A percentile compares a stretch with the other conserved stretches of the same genome.
Conservation (phyloP, 176 grass and related monocot genomes). For the Musa schizocarpa region DNA sequence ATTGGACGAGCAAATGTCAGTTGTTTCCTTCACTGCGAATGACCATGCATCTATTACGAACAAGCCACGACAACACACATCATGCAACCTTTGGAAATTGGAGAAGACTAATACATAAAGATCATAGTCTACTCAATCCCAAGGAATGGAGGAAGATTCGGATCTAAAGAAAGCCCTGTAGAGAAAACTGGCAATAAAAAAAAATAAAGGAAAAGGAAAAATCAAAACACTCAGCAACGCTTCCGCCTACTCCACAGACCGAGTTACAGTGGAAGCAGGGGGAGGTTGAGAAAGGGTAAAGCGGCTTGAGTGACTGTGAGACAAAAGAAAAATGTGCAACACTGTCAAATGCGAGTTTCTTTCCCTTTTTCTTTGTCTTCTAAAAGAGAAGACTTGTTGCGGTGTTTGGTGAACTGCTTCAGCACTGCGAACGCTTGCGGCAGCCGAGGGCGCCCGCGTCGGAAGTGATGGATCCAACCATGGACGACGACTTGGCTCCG, state of each 20-base stretch:
- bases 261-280: background rate
- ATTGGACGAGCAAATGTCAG: too few species aligned
- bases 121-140: too few species aligned
- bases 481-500: conserved; percentile 5
- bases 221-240: conserved; percentile 2
- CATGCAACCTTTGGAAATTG: too few species aligned
- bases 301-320: background rate
- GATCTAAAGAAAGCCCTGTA: background rate
- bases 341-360: background rate
- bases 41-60: too few species aligned
- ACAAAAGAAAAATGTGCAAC: background rate
- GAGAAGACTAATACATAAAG: too few species aligned
- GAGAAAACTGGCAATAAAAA: background rate
- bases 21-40: too few species aligned
- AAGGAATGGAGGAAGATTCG: too few species aligned
- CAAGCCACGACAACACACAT: too few species aligned
- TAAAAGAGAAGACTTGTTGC: background rate
- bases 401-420: background rate
- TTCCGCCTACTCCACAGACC: conserved; percentile 3
- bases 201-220: background rate
- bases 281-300: conserved; percentile 9
- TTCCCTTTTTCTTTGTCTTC: background rate
- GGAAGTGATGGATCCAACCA: conserved; percentile 6
- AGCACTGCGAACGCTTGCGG: background rate
- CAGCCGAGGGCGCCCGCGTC: background rate